Evolutionary conservation across 2,329 filamentous ascomycete species (phyloP).

Genomic region (Pleurostoma richardsiae): DNA sequence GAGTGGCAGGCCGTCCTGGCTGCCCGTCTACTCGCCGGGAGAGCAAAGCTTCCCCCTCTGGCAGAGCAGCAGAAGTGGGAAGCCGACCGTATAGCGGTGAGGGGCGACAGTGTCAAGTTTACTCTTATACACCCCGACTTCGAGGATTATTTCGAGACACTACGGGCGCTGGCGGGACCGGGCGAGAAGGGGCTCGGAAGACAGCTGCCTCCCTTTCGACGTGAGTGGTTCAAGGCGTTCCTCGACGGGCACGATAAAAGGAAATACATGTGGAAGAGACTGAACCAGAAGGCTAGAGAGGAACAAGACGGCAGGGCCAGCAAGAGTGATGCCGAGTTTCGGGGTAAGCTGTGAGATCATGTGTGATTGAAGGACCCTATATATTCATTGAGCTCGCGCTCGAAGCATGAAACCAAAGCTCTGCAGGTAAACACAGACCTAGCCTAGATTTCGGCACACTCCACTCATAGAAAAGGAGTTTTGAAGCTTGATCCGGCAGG

Average conservation of each 20-base stretch:
- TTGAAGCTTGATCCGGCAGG: too few species aligned
- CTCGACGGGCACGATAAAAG: slow-evolving; percentile 49
- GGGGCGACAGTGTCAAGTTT: slow-evolving; percentile 54
- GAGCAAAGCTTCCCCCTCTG: slow-evolving; percentile 41
- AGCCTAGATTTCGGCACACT: too few species aligned
- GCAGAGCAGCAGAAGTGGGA: slow-evolving; percentile 54
- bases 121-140: slow-evolving; percentile 56
- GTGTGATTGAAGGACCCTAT: too few species aligned
- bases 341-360: background rate
- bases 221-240: slow-evolving; percentile 43
- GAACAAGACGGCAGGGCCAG: slow-evolving; percentile 3
- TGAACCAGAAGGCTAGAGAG: slow-evolving; percentile 34
- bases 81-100: slow-evolving; percentile 41
- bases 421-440: too few species aligned
- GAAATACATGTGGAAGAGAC: slow-evolving; percentile 52
- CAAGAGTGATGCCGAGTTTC: background rate
- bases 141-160: slow-evolving; percentile 57
- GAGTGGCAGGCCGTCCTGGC: slow-evolving; percentile 64
- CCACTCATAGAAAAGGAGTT: too few species aligned
- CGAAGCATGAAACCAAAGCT: too few species aligned
- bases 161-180: slow-evolving; percentile 44
- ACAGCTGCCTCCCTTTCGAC: slow-evolving; percentile 35
- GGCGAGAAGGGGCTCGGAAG: slow-evolving; percentile 36
- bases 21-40: slow-evolving; percentile 52
- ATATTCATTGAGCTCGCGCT: too few species aligned